Base-by-base conservation (phyloP, 1,284 basidiomycete species). In the Malassezia pachydermatis region DNA sequence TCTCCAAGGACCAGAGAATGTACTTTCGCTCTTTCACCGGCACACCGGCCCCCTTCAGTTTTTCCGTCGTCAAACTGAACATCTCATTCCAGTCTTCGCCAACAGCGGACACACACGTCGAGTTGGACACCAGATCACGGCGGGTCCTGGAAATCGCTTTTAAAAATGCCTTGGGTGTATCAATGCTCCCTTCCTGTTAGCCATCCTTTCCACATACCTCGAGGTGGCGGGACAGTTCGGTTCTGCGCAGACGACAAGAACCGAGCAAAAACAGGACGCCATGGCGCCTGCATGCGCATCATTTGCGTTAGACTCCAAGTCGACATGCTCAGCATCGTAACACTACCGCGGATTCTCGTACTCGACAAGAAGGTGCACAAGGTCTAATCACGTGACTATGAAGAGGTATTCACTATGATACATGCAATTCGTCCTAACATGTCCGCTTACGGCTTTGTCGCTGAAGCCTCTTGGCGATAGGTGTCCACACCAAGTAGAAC, bases 1-100 rank as follows among this genome's bases (percentile, higher is more conserved):
- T 86, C 63, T 84, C 80, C 78, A 86, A 80, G 57, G 81, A 81
- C 84, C 84, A 86, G 14, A 87, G 73, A 52, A 86, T 79, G 28
- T 42, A 76, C 45, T 64, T 80, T 81, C 84, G 76, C 61, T 86
- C 84, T 60, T 76, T 76, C 30, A 83, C 78, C 25, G 74, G 72
- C 4, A 87, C 51, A 9, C 84, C 84, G 40, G 79, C 78, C 62
- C 79, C 76, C 72, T 79, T 82, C 70, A 87, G 66, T 27, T 78
- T 76, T 29, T 67, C 60, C 11, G 83, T 78, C 24, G 78, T 75
- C 40, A 77, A 72, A 41, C 75, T 75, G 81, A 84, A 86, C 46
- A 87, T 76, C 30, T 78, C 76, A 4, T 80, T 77, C 84, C 84
- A 87, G 14, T 65, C 49, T 36, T 77, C 75, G 23, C 74, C 74